Conservation (phyloP, 139 green algal genomes). For the Chlorella sp. region DNA sequence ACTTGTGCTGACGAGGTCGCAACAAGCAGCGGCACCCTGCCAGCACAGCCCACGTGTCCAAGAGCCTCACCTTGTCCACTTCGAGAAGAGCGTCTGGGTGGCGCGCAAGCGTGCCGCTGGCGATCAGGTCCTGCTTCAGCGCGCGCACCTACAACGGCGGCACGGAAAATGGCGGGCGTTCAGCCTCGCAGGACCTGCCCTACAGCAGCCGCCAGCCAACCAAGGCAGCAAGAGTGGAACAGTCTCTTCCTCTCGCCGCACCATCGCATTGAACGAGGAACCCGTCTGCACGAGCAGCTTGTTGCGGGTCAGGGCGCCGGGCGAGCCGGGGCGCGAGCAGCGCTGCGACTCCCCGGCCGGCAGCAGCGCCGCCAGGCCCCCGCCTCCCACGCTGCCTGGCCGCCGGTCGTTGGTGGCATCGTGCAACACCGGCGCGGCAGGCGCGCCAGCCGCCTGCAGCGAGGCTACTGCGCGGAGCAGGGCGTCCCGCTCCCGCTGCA, state of each 20-base stretch:
- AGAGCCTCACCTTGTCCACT: constrained; percentile 46
- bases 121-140: constrained; percentile 87
- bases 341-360: background rate
- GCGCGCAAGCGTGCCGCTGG: constrained; percentile 13
- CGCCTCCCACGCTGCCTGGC: background rate
- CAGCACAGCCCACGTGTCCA: background rate
- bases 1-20: no score
- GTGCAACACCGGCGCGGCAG: background rate
- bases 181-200: no score
- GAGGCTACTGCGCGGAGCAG: constrained; percentile 76
- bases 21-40: background rate
- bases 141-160: constrained; percentile 47
- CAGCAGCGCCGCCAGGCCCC: background rate
- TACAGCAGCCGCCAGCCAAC: no score
- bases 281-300: constrained; percentile 84
- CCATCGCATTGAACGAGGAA: constrained; percentile 85
- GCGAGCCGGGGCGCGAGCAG: background rate
- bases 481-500: constrained; percentile 80
- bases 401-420: background rate
- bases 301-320: constrained; percentile 64
- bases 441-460: constrained; percentile 64
- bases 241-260: no score
- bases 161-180: background rate
- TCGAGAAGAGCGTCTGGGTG: constrained; percentile 60
- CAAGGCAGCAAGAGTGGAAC: no score